phyloP scores from a whole-genome alignment of 164 flowering plant genomes.

The Sedum album region DNA sequence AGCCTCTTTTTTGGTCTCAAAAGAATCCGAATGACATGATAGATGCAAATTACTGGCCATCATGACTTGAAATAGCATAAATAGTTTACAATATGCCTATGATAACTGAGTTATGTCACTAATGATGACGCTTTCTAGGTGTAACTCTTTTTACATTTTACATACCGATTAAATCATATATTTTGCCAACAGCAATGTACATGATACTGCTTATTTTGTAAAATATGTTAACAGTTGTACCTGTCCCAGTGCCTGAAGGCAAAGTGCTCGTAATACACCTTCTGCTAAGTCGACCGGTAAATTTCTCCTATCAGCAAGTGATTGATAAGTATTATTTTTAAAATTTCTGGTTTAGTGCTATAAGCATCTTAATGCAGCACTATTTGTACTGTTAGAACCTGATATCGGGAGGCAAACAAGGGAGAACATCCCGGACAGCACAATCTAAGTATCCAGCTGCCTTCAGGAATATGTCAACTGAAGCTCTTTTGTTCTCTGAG shows the following conservation, averaged over 20 bases:
- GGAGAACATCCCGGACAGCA: slow-evolving; percentile 76
- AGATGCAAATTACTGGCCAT: too few species aligned
- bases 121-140: too few species aligned
- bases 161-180: too few species aligned
- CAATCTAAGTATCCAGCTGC: slow-evolving; percentile 94
- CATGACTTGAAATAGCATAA: too few species aligned
- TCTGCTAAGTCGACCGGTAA: slow-evolving; percentile 87
- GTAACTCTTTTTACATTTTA: too few species aligned
- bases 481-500: slow-evolving; percentile 69
- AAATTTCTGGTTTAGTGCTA: slow-evolving; percentile 1
- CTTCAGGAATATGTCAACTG: slow-evolving; percentile 75
- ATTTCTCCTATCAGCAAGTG: slow-evolving; percentile 38
- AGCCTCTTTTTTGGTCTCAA: too few species aligned
- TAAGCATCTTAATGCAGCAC: slow-evolving; percentile 1
- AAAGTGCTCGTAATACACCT: slow-evolving; percentile 78
- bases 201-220: too few species aligned
- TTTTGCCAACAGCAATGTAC: background rate
- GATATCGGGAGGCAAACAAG: slow-evolving; percentile 58
- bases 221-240: slow-evolving; percentile 26
- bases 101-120: too few species aligned
- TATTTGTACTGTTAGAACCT: slow-evolving; percentile 36
- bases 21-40: too few species aligned
- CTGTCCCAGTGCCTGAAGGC: slow-evolving; percentile 92
- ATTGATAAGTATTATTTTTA: slow-evolving; percentile 3
- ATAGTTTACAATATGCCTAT: too few species aligned